Evolutionary conservation across 2,329 filamentous ascomycete genomes (phyloP).

Genomic region (Fusarium sp.): DNA sequence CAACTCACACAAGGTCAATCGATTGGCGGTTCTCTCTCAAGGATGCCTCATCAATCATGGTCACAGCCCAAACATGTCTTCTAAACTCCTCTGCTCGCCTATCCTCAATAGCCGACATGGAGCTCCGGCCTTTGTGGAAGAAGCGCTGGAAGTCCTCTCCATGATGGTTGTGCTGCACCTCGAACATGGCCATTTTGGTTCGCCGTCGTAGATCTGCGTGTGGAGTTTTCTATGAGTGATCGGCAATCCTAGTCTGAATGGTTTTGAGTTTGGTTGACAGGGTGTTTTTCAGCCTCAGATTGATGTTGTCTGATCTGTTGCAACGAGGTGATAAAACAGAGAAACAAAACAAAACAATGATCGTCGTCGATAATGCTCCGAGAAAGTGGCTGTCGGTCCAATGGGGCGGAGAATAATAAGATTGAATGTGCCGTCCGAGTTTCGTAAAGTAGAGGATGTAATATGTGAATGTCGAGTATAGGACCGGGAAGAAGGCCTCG

Average conservation of each 20-base stretch:
- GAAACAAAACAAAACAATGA: not conserved
- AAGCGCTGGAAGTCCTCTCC: slow-evolving; percentile 46
- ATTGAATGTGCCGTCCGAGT: too few relatives aligned
- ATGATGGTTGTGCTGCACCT: slow-evolving; percentile 46
- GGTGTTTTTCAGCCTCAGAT: too few relatives aligned
- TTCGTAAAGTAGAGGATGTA: slow-evolving; percentile 1
- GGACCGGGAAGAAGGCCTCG: slow-evolving; percentile 25
- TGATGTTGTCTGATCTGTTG: not conserved
- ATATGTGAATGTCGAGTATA: slow-evolving; percentile 23
- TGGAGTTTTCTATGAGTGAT: slow-evolving; percentile 23
- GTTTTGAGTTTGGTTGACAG: too few relatives aligned
- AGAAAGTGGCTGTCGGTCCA: slow-evolving; percentile 11
- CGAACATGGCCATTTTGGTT: slow-evolving; percentile 42
- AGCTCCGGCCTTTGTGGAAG: slow-evolving; percentile 47
- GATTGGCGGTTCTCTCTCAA: slow-evolving; percentile 35
- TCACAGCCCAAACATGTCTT: slow-evolving; percentile 46
- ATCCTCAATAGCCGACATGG: slow-evolving; percentile 47
- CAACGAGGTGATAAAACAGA: not conserved
- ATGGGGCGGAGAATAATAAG: slow-evolving; percentile 1
- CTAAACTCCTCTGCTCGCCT: slow-evolving; percentile 47
- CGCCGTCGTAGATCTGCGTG: slow-evolving; percentile 22
- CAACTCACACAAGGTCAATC: slow-evolving; percentile 42
- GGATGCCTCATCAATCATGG: slow-evolving; percentile 48
- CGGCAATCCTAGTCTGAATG: not conserved
- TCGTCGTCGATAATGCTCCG: slow-evolving; percentile 23